These are phyloP conservation scores for Pythium rhizo-oryzae DNA, from an alignment of 352 stramenopile genomes.

Conservation along the genomic window DNA sequence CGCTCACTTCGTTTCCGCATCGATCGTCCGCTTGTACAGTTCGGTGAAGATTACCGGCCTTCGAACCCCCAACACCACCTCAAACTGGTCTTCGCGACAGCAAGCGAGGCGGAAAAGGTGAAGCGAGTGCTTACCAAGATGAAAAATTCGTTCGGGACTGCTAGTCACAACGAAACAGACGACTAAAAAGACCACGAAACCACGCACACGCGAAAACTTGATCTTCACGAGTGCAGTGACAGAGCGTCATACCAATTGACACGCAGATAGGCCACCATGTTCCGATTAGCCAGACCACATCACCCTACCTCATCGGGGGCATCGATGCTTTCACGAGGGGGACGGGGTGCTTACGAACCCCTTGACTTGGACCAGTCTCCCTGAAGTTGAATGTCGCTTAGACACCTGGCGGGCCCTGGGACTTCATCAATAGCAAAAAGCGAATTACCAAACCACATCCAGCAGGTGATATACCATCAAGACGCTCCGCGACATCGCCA, in stretches of 20 bases:
- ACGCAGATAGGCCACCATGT: conserved; percentile 22
- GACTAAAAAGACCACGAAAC: neutral
- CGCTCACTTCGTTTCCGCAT: conserved; percentile 55
- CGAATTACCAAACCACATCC: conserved; percentile 36
- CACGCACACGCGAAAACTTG: neutral
- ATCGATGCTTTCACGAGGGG: neutral
- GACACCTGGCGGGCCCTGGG: conserved; percentile 64
- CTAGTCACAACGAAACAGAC: conserved; percentile 8
- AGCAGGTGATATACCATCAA: conserved; percentile 33
- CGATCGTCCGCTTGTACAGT: conserved; percentile 48
- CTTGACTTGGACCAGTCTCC: neutral
- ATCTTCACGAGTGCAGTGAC: neutral
- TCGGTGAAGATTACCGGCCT: conserved; percentile 63
- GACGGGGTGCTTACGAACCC: neutral
- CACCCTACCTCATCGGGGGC: conserved; percentile 16
- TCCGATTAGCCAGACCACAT: conserved; percentile 15
- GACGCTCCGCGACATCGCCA: conserved; percentile 37
- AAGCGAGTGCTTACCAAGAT: conserved; percentile 39
- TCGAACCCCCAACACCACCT: conserved; percentile 63
- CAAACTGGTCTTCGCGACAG: conserved; percentile 52
- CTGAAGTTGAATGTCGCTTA: conserved; percentile 31
- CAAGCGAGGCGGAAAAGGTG: conserved; percentile 45
- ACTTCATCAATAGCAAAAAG: conserved; percentile 43
- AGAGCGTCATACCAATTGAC: neutral
- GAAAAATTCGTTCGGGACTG: conserved; percentile 7